Conservation (phyloP, 768 basidiomycete genomes). For the Leccinellum rugosiceps region DNA sequence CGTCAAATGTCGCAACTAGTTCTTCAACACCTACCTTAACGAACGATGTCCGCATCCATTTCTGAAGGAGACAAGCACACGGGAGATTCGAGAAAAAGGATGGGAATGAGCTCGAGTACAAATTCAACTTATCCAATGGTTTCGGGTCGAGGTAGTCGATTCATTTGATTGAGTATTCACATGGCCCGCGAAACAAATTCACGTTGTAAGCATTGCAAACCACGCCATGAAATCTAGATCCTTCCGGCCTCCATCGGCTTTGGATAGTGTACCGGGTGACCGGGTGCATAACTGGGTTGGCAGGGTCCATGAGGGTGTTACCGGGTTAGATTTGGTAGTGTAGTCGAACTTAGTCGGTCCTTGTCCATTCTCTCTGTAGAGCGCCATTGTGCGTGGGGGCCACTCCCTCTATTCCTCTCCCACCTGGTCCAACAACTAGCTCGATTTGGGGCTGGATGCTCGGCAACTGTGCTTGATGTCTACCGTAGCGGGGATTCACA, state of each 20-base stretch:
- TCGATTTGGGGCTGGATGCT: neutral
- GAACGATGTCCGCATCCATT: no score
- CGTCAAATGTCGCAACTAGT: neutral
- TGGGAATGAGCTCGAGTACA: neutral
- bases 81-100: no score
- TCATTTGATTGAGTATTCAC: neutral
- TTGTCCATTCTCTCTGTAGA: no score
- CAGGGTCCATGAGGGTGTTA: no score
- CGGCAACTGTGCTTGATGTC: neutral
- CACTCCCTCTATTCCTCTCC: no score
- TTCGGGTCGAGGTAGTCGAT: neutral
- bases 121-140: neutral
- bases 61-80: neutral
- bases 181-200: neutral
- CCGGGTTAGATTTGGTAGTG: no score
- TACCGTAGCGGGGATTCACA: conserved; percentile 11
- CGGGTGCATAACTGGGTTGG: no score
- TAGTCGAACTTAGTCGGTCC: no score
- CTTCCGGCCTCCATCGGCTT: neutral
- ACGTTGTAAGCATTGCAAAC: neutral
- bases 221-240: neutral
- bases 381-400: no score
- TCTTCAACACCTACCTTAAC: neutral
- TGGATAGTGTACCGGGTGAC: no score
- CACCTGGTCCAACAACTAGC: no score